These are phyloP conservation scores for Acanthamoeba royreba DNA, from an alignment of 208 protist species.

Conservation along the genomic window DNA sequence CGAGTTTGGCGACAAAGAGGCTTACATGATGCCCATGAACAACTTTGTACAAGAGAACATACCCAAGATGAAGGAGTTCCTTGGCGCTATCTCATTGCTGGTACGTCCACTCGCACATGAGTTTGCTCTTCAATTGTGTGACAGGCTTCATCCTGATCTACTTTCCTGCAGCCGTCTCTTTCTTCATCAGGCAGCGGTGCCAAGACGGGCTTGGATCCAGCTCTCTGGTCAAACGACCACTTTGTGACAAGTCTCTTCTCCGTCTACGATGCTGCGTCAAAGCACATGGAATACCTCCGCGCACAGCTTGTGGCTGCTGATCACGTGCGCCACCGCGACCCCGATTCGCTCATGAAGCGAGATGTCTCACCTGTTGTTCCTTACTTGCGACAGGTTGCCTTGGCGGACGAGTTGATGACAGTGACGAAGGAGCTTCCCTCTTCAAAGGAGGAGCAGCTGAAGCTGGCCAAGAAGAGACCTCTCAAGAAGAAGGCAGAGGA, in stretches of 20 bases:
- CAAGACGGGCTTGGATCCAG: background rate
- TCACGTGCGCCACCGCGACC: background rate
- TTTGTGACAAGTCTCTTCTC: background rate
- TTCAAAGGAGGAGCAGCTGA: background rate
- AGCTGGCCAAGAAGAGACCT: background rate
- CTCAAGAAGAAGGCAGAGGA: background rate
- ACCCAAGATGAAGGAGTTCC: background rate
- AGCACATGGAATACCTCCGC: background rate
- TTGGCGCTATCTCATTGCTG: background rate
- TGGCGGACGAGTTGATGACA: background rate
- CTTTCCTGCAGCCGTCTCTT: background rate
- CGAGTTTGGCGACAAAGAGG: conserved; percentile 30
- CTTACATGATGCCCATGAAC: conserved; percentile 34
- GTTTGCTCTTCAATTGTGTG: background rate
- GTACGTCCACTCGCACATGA: background rate
- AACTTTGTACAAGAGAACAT: background rate
- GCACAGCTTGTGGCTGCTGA: background rate
- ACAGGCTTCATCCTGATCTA: background rate
- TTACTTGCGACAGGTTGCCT: background rate
- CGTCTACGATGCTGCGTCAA: background rate
- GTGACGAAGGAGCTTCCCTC: background rate
- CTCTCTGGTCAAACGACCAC: background rate
- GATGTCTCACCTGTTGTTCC: background rate
- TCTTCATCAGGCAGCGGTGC: background rate
- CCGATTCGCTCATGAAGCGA: background rate